phyloP scores from a whole-genome alignment of 345 rosid species.

The Conringia planisiliqua region DNA sequence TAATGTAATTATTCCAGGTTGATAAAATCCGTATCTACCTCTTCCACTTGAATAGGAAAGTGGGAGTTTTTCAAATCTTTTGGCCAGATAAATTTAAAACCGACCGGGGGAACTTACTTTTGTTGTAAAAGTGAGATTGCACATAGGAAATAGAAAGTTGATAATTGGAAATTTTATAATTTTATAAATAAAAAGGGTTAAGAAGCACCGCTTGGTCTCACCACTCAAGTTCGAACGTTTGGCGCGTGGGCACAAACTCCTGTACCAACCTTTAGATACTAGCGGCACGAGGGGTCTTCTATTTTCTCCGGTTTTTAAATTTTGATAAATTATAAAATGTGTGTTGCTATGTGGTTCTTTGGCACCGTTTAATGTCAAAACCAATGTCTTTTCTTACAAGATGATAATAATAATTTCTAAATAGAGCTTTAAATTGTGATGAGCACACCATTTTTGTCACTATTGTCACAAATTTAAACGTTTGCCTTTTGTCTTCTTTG shows the following conservation, averaged over 20 bases:
- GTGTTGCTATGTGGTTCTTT: background rate
- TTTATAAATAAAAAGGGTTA: constrained; percentile 6
- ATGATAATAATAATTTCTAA: background rate
- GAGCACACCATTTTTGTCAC: constrained; percentile 27
- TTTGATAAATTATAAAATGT: background rate
- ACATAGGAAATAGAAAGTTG: constrained; percentile 18
- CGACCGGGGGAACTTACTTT: constrained; percentile 26
- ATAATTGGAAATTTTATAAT: constrained; percentile 28
- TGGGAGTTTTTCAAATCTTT: constrained; percentile 10
- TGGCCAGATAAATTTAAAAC: constrained; percentile 8
- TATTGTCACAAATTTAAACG: constrained; percentile 16
- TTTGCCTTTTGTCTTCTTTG: constrained; percentile 28
- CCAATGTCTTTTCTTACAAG: background rate
- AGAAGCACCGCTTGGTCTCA: constrained; percentile 56
- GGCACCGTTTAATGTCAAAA: constrained; percentile 3
- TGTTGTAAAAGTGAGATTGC: constrained; percentile 19
- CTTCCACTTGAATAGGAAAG: constrained; percentile 13
- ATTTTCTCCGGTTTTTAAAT: constrained; percentile 4
- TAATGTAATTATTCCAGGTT: background rate
- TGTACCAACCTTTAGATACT: constrained; percentile 56
- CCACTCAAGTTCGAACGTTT: constrained; percentile 60
- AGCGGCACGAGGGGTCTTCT: constrained; percentile 51
- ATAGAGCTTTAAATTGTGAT: constrained; percentile 11
- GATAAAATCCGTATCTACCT: background rate
- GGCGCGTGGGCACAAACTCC: constrained; percentile 71